phyloP scores from a whole-genome alignment of 2,329 filamentous ascomycete species.

The Tympanopsis confertula region DNA sequence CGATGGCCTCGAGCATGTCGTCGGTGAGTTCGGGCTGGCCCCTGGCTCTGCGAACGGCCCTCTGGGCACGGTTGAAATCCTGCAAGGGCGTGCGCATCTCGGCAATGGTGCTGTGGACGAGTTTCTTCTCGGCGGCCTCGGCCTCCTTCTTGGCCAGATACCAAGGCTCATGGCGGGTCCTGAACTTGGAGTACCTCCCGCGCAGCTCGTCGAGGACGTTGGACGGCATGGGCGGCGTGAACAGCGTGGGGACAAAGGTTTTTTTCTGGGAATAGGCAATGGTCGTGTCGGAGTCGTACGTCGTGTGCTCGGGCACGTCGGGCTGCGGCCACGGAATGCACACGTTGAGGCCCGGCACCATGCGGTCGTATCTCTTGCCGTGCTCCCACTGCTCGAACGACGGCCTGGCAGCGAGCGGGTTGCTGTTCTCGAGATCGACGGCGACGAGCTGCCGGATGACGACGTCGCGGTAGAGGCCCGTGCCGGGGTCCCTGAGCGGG shows the following conservation, averaged over 20 bases:
- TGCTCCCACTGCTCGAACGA: slow-evolving; percentile 21
- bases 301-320: slow-evolving; percentile 33
- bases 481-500: slow-evolving; percentile 54
- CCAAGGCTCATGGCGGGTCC: slow-evolving; percentile 66
- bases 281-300: slow-evolving; percentile 58
- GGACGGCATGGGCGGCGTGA: slow-evolving; percentile 66
- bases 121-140: slow-evolving; percentile 30
- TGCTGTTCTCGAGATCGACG: slow-evolving; percentile 34
- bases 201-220: slow-evolving; percentile 76
- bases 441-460: slow-evolving; percentile 63
- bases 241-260: slow-evolving; percentile 69
- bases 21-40: not conserved
- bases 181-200: slow-evolving; percentile 71
- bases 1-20: not conserved
- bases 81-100: not conserved
- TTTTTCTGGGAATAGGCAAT: slow-evolving; percentile 63
- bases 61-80: not conserved
- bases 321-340: slow-evolving; percentile 66
- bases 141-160: slow-evolving; percentile 55
- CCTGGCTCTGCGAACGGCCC: not conserved
- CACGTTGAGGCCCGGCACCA: slow-evolving; percentile 62
- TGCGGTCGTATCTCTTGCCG: slow-evolving; percentile 28
- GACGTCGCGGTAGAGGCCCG: slow-evolving; percentile 58
- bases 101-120: not conserved
- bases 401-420: slow-evolving; percentile 16